These are phyloP conservation scores for Platanthera zijinensis DNA, from an alignment of 106 monocot genomes.

Conservation along the genomic window DNA sequence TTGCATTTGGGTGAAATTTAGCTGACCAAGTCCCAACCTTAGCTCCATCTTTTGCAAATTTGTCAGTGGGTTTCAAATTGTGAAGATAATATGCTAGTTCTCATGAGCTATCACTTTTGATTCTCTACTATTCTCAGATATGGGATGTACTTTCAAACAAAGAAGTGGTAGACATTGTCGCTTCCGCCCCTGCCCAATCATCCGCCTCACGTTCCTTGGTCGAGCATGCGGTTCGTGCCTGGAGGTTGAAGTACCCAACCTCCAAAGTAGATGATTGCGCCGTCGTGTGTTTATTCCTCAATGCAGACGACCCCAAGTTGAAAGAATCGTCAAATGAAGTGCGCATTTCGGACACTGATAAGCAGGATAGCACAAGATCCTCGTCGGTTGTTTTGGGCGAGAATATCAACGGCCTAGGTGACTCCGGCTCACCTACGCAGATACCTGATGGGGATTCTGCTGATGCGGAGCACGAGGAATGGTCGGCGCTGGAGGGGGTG, in stretches of 20 bases:
- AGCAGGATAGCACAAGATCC: not conserved
- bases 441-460: not conserved
- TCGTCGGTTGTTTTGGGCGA: not conserved
- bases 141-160: slow-evolving; percentile 56
- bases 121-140: slow-evolving; percentile 13
- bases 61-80: not conserved
- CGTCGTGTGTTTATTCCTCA: slow-evolving; percentile 24
- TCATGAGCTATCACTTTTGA: not conserved
- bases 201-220: slow-evolving; percentile 32
- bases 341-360: not conserved
- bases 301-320: not conserved
- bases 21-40: too few relatives aligned
- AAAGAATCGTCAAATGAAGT: not conserved
- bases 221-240: slow-evolving; percentile 28
- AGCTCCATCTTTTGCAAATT: not conserved
- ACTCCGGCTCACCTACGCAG: not conserved
- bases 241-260: slow-evolving; percentile 16
- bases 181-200: slow-evolving; percentile 30
- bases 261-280: slow-evolving; percentile 15
- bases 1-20: too few relatives aligned
- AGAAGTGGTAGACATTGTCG: slow-evolving; percentile 37
- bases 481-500: slow-evolving; percentile 29
- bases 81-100: not conserved
- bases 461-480: slow-evolving; percentile 9
- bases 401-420: not conserved